Evolutionary conservation across 164 flowering plant species (phyloP), one percentile per base, ranked within the genome.

Genomic region (Stephania cephalantha): DNA sequence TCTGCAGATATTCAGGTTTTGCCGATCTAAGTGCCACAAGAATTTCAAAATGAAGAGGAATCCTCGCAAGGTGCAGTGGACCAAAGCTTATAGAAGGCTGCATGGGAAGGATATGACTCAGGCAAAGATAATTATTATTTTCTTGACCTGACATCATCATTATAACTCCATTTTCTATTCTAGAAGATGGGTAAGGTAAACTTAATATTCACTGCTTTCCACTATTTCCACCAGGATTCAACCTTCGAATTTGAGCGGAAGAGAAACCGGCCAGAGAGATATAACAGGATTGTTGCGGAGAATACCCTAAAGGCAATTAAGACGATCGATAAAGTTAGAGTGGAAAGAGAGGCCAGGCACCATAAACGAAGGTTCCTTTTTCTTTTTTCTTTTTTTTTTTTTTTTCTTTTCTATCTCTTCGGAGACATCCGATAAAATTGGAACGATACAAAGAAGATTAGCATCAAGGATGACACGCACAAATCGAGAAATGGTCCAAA

Each of bases 41-140:
- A 94, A 94, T 81, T 94, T 92, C 79, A 94, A 94, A 79, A 92
- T 92, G 98, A 94, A 94, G 88, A 86, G 98, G 65, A 94, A 92
- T 77, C 98, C 97, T 46, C 90, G 98, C 30, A 94, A 94, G 67
- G 96, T 94, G 5, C 90, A 90, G 79, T 94, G 98, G 98, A 92
- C 98, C 52, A 94, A 94, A 84, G 95, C 96, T 46, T 92, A 90
- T 71, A 85, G 98, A 76, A 74, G 87, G 64, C 74, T 92, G 84
- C 93, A 87, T 76, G 96, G 93, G 72, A 94, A 94, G 90, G 98
- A 92, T 78, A 86, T 94, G 97, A 89, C 98, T 61, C 90, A 89
- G 92, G 97, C 88, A 50, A 58, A 8, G 42, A 69, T 53, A 74
- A 35, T 30, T 42, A 11, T 42, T 7, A 2, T 50, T 50, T 50